Evolutionary conservation across 73 alveolate genomes (phyloP).

Genomic region (Durusdinium trenchii): DNA sequence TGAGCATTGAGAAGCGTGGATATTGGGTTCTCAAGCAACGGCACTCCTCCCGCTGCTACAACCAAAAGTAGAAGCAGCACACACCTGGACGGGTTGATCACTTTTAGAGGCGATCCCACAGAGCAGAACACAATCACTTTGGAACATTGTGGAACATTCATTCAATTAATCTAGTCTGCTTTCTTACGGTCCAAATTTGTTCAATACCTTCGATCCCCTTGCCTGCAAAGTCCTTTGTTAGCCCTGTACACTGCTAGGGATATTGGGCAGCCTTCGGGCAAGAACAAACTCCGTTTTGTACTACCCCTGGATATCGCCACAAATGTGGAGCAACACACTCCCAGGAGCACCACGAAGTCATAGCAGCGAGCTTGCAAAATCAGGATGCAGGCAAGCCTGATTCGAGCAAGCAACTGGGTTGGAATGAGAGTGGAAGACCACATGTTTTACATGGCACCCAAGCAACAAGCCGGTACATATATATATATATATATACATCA

Average conservation of each 20-base stretch:
- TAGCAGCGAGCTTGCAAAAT: background rate
- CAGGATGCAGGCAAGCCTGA: conserved; percentile 19
- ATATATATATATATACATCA: too few relatives aligned
- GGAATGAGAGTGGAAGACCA: background rate
- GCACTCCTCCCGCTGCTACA: background rate
- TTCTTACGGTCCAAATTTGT: background rate
- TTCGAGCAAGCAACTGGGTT: background rate
- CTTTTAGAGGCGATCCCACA: too few relatives aligned
- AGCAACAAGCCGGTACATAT: too few relatives aligned
- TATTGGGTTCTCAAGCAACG: background rate
- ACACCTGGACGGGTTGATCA: background rate
- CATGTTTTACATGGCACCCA: too few relatives aligned
- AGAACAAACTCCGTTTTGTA: background rate
- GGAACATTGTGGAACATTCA: background rate
- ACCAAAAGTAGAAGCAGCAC: background rate
- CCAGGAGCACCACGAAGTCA: background rate
- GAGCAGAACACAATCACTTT: background rate
- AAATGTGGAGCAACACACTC: background rate
- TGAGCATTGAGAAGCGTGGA: background rate
- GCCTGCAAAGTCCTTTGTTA: conserved; percentile 3
- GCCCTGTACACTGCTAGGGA: conserved; percentile 12
- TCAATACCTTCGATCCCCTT: background rate
- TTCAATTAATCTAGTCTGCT: background rate
- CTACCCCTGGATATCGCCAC: background rate
- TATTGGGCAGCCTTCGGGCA: background rate